Evolutionary conservation across 1,284 basidiomycete species (phyloP), one percentile per base, ranked within the genome.

Genomic region (Pseudozyma flocculosa): DNA sequence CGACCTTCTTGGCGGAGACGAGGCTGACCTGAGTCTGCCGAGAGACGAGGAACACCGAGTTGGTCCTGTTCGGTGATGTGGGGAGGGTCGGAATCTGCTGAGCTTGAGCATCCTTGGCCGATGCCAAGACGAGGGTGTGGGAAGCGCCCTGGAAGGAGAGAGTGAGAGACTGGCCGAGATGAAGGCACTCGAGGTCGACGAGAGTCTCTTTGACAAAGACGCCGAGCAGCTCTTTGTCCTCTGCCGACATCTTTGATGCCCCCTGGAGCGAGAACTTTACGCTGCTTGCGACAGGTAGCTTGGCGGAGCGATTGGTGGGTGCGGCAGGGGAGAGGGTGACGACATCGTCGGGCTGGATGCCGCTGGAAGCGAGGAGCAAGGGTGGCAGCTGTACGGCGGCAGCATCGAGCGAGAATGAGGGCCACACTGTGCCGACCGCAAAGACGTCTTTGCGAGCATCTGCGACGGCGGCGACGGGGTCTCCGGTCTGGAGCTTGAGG

Each of bases 71-170:
- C 3, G 54, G 50, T 17, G 44, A 50, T 37, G 45, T 32, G 5
- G 61, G 22, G 9, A 51, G 34, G 26, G 67, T 45, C 3, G 90
- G 17, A 89, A 80, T 59, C 86, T 82, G 48, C 90, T 63, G 4
- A 82, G 80, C 74, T 88, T 86, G 87, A 19, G 88, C 79, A 68
- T 88, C 87, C 37, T 89, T 89, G 90, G 61, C 1, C 19, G 2
- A 23, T 2, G 43, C 23, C 19, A 50, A 23, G 17, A 0, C 15
- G 19, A 44, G 34, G 36, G 45, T 21, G 21, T 34, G 48, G 8
- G 56, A 36, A 2, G 22, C 21, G 18, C 58, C 61, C 22, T 56
- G 68, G 9, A 58, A 55, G 18, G 40, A 40, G 37, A 63, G 19
- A 11, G 52, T 43, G 14, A 56, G 13, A 17, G 26, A 39, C 24